Base-by-base conservation (phyloP, 345 rosid genomes). In the Turritis glabra region DNA sequence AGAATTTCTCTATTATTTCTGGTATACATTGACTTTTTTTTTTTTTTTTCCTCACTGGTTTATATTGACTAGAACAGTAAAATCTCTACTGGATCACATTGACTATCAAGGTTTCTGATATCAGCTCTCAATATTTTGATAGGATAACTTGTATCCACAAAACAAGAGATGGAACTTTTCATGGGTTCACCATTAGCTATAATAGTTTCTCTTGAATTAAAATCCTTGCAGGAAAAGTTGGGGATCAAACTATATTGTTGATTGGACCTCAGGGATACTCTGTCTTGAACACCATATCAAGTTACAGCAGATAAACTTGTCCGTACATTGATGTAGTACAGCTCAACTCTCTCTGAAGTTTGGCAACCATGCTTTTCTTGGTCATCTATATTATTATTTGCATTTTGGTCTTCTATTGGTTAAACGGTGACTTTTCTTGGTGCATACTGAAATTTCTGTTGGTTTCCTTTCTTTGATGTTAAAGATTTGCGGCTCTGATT, bases 1-100 rank as follows among this genome's bases (percentile, higher is more conserved):
- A 47, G 22, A 22, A 43, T 29, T 2, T 30, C 5, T 33, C 37
- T 32, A 12, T 35, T 14, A 38, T 13, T 13, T 58, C 27, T 58
- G 64, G 18, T 30, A 19, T 19, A 29, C 18, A 64, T 56, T 29
- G 73, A 69, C 43, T 43, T n/a, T n/a, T n/a, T n/a, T n/a, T n/a
- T n/a, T n/a, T n/a, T n/a, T n/a, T n/a, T n/a, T n/a, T n/a, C n/a
- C n/a, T n/a, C n/a, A n/a, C 27, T 58, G 64, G 18, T 30, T 13
- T 19, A 29, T 13, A 64, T 56, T 29, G 73, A 69, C 43, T 43
- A 57, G 8, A 44, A 57, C 25, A 70, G 64, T 64, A 19, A 47
- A 19, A 46, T 5, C 0, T 63, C 7, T 27, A 27, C 12, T 64
- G 2, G 43, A 48, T 21, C 21, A 32, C 32, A 50, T 8, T 32